phyloP scores from a whole-genome alignment of 2,329 filamentous ascomycete genomes.

The Conoideocrella luteorostrata region DNA sequence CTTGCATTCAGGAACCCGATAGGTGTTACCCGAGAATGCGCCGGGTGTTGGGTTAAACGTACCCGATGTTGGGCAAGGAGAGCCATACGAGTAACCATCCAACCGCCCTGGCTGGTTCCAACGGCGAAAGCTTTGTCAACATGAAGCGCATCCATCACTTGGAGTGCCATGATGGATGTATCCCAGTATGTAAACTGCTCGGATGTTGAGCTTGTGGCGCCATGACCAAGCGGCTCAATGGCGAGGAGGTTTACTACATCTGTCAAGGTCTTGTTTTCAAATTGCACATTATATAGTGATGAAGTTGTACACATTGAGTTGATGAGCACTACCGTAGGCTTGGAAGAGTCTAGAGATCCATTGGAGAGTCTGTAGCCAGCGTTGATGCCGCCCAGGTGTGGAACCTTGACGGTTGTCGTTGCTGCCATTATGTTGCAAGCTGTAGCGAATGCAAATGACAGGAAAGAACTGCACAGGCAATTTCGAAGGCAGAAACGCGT shows the following conservation, averaged over 20 bases:
- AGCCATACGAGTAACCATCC: slow-evolving; percentile 44
- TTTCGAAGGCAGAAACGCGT: neutral
- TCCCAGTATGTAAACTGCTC: slow-evolving; percentile 53
- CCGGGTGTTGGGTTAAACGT: slow-evolving; percentile 11
- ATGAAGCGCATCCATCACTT: slow-evolving; percentile 46
- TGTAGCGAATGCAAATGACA: neutral
- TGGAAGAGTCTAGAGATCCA: slow-evolving; percentile 38
- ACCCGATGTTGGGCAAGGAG: slow-evolving; percentile 42
- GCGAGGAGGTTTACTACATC: slow-evolving; percentile 41
- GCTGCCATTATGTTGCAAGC: slow-evolving; percentile 25
- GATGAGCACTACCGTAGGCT: slow-evolving; percentile 45
- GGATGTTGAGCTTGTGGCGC: slow-evolving; percentile 32
- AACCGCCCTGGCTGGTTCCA: slow-evolving; percentile 47
- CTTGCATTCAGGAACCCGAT: neutral
- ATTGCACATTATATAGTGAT: slow-evolving; percentile 39
- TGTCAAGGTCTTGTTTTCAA: slow-evolving; percentile 32
- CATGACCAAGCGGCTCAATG: slow-evolving; percentile 48
- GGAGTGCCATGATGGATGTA: slow-evolving; percentile 45
- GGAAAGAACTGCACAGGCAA: too few relatives aligned
- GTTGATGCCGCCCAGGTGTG: slow-evolving; percentile 41
- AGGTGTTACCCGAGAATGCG: neutral
- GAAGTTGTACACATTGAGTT: slow-evolving; percentile 46
- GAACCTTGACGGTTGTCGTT: slow-evolving; percentile 36
- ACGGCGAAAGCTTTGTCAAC: slow-evolving; percentile 42
- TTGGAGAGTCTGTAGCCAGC: slow-evolving; percentile 38